Evolutionary conservation across 306 rosid genomes (phyloP), one percentile per base, ranked within the genome.

Genomic region (Alnus rubra): DNA sequence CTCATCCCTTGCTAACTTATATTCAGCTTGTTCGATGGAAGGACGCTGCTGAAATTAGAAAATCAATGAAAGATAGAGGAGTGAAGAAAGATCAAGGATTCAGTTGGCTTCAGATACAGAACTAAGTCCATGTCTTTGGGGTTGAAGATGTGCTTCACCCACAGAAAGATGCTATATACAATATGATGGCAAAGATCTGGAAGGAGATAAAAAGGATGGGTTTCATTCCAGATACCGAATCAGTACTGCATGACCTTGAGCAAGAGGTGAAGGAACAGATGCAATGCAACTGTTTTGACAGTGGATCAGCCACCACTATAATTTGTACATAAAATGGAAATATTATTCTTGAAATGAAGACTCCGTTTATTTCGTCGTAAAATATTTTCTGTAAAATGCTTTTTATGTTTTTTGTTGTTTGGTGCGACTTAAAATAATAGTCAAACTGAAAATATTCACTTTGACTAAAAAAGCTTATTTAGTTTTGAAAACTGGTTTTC

Each of bases 11-110:
- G 95, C 97, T 73, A 94, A 92, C 86, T 84, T 91, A 12, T 88
- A 88, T 83, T 92, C 97, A 50, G 95, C 97, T 52, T 88, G 92
- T 76, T 90, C 89, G 86, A 78, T 92, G 95, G 97, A 94, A 83
- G 63, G 94, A 83, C 30, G 97, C 98, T 77, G 98, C 97, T 37
- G 84, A 86, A 80, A 79, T 93, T 76, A 88, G 98, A 82, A 89
- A 85, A 88, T 82, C 86, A 71, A 94, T 94, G 98, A 92, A 86
- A 92, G 91, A 89, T 69, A 89, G 81, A 80, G 89, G 90, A 72
- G 97, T 94, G 80, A 92, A 89, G 88, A 94, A 94, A 75, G 93
- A 88, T 48, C 93, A 89, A 78, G 95, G 97, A 70, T 74, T 94
- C 71, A 94, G 98, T 79, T 92, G 97, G 97, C 83, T 94, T 82